These are phyloP conservation scores for Phytophthora pinifolia DNA, from an alignment of 352 stramenopile genomes.

Conservation along the genomic window DNA sequence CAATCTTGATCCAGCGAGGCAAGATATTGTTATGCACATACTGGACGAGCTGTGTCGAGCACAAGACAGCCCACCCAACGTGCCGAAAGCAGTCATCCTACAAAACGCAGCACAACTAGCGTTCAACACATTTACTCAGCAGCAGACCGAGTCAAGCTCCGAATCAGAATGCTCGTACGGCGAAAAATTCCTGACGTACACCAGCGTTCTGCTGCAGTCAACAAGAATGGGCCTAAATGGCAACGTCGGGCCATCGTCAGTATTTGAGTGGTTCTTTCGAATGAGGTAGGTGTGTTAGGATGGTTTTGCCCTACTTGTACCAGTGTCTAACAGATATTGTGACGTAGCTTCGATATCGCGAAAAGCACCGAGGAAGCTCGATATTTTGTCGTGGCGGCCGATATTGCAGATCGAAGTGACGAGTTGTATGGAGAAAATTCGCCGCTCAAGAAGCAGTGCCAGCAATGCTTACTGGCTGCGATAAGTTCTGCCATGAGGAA, in stretches of 20 bases:
- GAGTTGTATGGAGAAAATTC: slow-evolving; percentile 44
- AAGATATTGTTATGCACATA: slow-evolving; percentile 46
- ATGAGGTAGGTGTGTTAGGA: slow-evolving; percentile 48
- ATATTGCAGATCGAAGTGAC: slow-evolving; percentile 49
- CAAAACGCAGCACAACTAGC: slow-evolving; percentile 75
- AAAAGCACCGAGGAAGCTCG: slow-evolving; percentile 50
- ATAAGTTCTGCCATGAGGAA: slow-evolving; percentile 55
- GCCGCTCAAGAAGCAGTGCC: slow-evolving; percentile 31
- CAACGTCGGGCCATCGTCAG: slow-evolving; percentile 38
- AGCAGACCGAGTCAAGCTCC: slow-evolving; percentile 1
- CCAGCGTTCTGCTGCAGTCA: slow-evolving; percentile 36
- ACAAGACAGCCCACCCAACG: slow-evolving; percentile 6
- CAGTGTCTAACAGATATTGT: not conserved
- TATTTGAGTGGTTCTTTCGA: slow-evolving; percentile 78
- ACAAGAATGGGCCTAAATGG: slow-evolving; percentile 7
- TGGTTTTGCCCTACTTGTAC: no score
- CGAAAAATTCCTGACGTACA: slow-evolving; percentile 49
- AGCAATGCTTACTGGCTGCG: slow-evolving; percentile 58
- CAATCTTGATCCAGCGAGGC: slow-evolving; percentile 23
- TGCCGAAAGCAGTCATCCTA: slow-evolving; percentile 46
- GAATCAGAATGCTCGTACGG: slow-evolving; percentile 23
- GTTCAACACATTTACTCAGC: slow-evolving; percentile 30
- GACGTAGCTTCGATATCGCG: slow-evolving; percentile 66
- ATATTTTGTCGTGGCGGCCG: slow-evolving; percentile 59
- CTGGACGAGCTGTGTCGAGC: slow-evolving; percentile 53